Evolutionary conservation across 2,329 filamentous ascomycete genomes (phyloP), one percentile per base, ranked within the genome.

Genomic region (Ceratocystis alfenasii): DNA sequence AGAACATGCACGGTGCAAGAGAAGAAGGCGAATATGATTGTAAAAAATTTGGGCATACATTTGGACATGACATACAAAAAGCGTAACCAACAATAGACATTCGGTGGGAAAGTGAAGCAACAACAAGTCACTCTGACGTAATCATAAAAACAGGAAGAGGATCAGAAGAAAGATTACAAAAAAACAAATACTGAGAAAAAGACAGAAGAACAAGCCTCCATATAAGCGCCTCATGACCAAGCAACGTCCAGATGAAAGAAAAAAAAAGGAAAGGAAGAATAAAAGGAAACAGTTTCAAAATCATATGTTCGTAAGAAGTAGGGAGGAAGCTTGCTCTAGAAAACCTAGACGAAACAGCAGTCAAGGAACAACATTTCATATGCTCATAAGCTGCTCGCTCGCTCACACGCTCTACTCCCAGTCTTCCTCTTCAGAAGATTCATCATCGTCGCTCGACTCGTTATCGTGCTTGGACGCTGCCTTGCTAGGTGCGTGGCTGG

Each of bases 401-500:
- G 48, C 62, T 15, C 22, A 17, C 4, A 15, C 15, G n/a, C 5
- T 33, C 69, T 80, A 90, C 76, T 91, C 88, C 87, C 88, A 91
- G 72, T 91, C 88, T 71, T 87, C 87, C 63, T 67, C 66, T 67
- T 89, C 87, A 69, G 84, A 87, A 69, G 61, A 63, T 25, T 33
- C 61, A 10, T 88, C 85, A 63, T 82, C 79, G 74, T 81, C 82
- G 69, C 77, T 78, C 20, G 77, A 71, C 44, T 82, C 83, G 73
- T 83, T 85, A 30, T 84, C 84, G 72, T 83, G 86, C 63, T 63
- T 65, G 25, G 59, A 62, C 15, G 55, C 63, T 22, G 55, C 66
- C 45, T 65, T 65, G 73, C 77, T 83, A 28, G 90, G 88, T 20
- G 90, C 87, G 69, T 89, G 88, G 74, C 89, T 96, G 46, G 87